A percentile compares a stretch with the other conserved stretches of the same genome.
Evolutionary conservation across 495 filamentous ascomycete genomes (phyloP).

Genomic region (Sordaria brevicollis): DNA sequence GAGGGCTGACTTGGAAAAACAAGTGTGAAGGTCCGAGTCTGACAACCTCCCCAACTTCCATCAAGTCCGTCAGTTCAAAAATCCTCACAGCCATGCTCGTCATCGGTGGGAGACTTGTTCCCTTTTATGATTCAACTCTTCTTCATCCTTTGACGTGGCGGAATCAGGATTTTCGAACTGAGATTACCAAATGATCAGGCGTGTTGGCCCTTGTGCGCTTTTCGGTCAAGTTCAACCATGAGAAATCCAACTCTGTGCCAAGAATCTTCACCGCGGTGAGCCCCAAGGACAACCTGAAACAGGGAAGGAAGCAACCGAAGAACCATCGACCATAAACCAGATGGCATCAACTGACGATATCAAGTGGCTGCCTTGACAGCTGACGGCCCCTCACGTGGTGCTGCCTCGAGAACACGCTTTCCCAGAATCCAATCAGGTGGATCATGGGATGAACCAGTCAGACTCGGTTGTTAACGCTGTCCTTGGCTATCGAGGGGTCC

Average conservation of each 20-base stretch:
- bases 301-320: neutral
- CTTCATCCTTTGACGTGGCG: neutral
- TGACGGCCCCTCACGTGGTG: neutral
- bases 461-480: neutral
- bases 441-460: neutral
- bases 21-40: neutral
- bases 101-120: neutral
- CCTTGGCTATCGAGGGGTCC: neutral
- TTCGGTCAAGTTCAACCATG: neutral
- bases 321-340: neutral
- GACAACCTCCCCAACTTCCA: neutral
- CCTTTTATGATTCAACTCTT: neutral
- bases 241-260: neutral
- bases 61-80: neutral
- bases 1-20: neutral
- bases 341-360: neutral
- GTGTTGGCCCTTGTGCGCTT: neutral
- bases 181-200: neutral
- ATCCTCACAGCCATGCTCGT: neutral
- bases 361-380: neutral
- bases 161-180: neutral
- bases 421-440: neutral
- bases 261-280: neutral
- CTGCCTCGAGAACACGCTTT: neutral
- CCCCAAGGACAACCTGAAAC: neutral